Conservation (phyloP, 1,284 basidiomycete genomes). For the Malassezia japonica region DNA sequence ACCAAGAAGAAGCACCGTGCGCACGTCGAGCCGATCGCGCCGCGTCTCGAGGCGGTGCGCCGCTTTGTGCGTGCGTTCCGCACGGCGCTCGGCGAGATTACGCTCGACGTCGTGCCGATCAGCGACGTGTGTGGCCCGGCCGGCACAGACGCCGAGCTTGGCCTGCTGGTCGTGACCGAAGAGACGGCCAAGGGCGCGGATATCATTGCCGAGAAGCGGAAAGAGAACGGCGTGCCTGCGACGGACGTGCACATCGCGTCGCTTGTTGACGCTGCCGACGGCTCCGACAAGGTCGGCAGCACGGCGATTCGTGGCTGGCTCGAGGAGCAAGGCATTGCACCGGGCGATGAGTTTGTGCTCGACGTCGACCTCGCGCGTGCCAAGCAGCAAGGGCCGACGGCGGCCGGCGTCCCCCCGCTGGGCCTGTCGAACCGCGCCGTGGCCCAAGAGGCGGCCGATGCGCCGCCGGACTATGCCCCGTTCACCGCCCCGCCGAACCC, state of each 20-base stretch:
- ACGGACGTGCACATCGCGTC: constrained; percentile 33
- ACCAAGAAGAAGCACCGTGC: constrained; percentile 63
- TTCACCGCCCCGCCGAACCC: constrained; percentile 51
- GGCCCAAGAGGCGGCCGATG: constrained; percentile 14
- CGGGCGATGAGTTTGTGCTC: neutral
- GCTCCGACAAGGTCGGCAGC: constrained; percentile 41
- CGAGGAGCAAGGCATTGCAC: constrained; percentile 7
- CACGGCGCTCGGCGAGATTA: constrained; percentile 16
- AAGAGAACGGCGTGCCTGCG: constrained; percentile 23
- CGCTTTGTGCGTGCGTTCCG: constrained; percentile 30
- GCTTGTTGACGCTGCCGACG: constrained; percentile 32
- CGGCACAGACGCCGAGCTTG: constrained; percentile 29
- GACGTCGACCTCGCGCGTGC: constrained; percentile 9
- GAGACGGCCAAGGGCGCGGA: constrained; percentile 40
- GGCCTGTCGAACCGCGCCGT: constrained; percentile 45
- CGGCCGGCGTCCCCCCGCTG: constrained; percentile 39
- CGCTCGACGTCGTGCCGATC: constrained; percentile 30
- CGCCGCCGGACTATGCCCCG: neutral
- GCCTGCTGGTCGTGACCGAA: constrained; percentile 40
- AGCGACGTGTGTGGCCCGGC: constrained; percentile 42
- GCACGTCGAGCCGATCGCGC: constrained; percentile 61
- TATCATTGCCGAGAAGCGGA: constrained; percentile 27
- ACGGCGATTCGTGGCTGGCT: constrained; percentile 43
- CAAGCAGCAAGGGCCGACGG: constrained; percentile 19
- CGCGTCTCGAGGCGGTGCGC: constrained; percentile 32